Base-by-base conservation (phyloP, 1,284 basidiomycete genomes). In the Grifola frondosa region DNA sequence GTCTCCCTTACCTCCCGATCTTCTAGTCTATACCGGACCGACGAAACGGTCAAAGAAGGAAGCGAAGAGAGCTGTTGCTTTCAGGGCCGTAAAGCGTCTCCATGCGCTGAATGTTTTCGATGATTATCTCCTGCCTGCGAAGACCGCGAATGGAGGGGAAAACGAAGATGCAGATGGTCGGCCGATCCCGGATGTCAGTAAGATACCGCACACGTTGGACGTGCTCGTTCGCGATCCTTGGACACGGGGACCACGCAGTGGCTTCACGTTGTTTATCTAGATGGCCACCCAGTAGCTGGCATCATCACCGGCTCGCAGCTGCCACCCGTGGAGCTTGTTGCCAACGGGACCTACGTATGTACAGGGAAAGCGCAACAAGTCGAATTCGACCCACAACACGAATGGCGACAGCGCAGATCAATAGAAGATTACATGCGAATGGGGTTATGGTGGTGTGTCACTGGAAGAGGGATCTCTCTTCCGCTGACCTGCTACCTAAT, bases 21-120 rank as follows among this genome's bases (percentile, higher is more conserved):
- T 78, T 39, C 73, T 85, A 4, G 61, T 68, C 6, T 83, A 78
- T 48, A 57, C 63, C 9, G 88, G 89, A 0, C 79, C 80, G 2
- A 45, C 51, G 8, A 78, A 77, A 44, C 66, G 69, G 24, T 79
- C 84, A 9, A 91, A 91, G 62, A 81, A 77, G 51, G 87, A 88
- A 58, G 89, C 91, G 1, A 89, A 82, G 57, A 80, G 88, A 13
- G 82, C 85, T 2, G 89, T 79, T 8, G 86, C 89, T 0, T 93
- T 90, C 59, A 63, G 77, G 45, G 88, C 85, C 2, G 85, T 88
- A 19, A 80, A 78, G 52, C 67, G 71, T 4, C 69, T 94, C 16
- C 77, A 84, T 50, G 67, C 70, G 28, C 66, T 88, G n/a, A 76
- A 83, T 34, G 81, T 89, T 5, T 84, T 92, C 54, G 84, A 93